Percentiles rank a stretch among this genome's conserved stretches.
These are phyloP conservation scores for Fusarium redolens DNA, from an alignment of 2,329 filamentous ascomycete genomes.

Conservation along the genomic window DNA sequence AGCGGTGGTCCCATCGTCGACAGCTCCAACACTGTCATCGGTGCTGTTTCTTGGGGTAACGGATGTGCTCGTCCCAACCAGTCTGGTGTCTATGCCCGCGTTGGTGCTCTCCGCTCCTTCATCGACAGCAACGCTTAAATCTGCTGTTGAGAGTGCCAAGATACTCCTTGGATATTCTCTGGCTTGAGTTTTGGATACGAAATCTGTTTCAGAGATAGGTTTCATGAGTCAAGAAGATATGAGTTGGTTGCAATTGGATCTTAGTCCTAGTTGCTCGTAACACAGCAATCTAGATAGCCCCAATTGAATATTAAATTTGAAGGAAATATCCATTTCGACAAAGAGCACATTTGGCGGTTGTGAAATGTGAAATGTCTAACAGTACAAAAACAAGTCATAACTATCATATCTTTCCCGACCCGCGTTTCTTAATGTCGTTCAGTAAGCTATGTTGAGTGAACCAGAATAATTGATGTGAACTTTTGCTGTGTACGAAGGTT, in stretches of 20 bases:
- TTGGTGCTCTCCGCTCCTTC: slow-evolving; percentile 43
- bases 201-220: not conserved
- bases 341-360: no score
- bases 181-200: not conserved
- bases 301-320: not conserved
- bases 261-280: not conserved
- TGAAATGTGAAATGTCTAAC: not conserved
- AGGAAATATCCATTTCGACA: rapidly evolving
- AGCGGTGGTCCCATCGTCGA: slow-evolving; percentile 48
- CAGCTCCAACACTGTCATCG: slow-evolving; percentile 37
- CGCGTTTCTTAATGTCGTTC: rapidly evolving
- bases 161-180: not conserved
- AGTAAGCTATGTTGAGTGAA: rapidly evolving
- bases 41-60: slow-evolving; percentile 48
- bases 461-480: not conserved
- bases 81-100: slow-evolving; percentile 46
- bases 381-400: rapidly evolving
- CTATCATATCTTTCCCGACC: not conserved
- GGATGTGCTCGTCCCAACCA: slow-evolving; percentile 44
- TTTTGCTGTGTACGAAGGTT: no score
- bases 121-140: slow-evolving; percentile 40
- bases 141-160: rapidly evolving
- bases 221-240: not conserved
- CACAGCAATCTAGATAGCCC: not conserved
- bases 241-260: not conserved